Evolutionary conservation across 106 monocot species (phyloP).

Genomic region (Apostasia shenzhenica): DNA sequence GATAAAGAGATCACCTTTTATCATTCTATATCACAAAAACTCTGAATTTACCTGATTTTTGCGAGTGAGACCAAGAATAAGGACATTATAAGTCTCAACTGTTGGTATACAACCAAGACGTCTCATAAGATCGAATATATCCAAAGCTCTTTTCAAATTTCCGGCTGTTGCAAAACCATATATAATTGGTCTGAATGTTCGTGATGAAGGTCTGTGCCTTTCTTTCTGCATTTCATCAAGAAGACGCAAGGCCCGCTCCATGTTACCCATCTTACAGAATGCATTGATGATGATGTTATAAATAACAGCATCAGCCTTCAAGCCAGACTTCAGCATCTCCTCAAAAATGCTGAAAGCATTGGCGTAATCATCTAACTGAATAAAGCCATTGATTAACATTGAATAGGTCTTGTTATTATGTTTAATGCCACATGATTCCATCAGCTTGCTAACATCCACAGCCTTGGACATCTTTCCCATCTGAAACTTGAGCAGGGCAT

Average conservation of each 20-base stretch:
- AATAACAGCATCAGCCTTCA: slow-evolving; percentile 76
- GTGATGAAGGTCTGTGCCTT: slow-evolving; percentile 58
- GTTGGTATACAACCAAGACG: slow-evolving; percentile 76
- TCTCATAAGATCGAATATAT: slow-evolving; percentile 84
- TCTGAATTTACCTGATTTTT: slow-evolving; percentile 54
- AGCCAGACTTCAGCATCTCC: slow-evolving; percentile 66
- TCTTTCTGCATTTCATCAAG: slow-evolving; percentile 86
- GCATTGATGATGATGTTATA: slow-evolving; percentile 92
- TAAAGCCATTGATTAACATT: slow-evolving; percentile 95
- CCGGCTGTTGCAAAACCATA: slow-evolving; percentile 73
- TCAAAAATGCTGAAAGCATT: slow-evolving; percentile 92
- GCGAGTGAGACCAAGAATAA: slow-evolving; percentile 74
- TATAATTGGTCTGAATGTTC: slow-evolving; percentile 90
- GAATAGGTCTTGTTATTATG: slow-evolving; percentile 94
- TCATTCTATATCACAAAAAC: neutral
- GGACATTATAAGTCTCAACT: slow-evolving; percentile 87
- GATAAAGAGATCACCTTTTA: neutral
- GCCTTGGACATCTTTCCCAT: slow-evolving; percentile 83
- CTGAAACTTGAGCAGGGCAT: slow-evolving; percentile 24
- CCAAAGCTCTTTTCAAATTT: slow-evolving; percentile 66
- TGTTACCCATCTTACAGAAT: slow-evolving; percentile 93
- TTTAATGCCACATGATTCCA: slow-evolving; percentile 75
- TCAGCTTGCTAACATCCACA: slow-evolving; percentile 56
- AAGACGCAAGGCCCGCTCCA: slow-evolving; percentile 64
- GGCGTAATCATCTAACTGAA: slow-evolving; percentile 80